phyloP scores from a whole-genome alignment of 805 yeast species.

The Saccharomycopsis javanensis region DNA sequence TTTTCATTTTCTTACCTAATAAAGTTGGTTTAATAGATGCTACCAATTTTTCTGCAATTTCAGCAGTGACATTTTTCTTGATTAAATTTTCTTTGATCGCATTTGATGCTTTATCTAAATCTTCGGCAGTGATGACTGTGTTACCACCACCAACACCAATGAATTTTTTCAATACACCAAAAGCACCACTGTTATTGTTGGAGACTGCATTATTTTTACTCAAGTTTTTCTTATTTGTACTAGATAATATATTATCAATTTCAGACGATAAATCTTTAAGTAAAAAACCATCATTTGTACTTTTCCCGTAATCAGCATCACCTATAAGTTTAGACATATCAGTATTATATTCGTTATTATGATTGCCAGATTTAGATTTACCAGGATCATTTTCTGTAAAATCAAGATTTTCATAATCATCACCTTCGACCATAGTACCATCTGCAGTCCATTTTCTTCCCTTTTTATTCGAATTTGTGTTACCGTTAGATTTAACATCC shows the following conservation, averaged over 20 bases:
- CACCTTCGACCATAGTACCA: conserved; percentile 13
- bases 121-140: conserved; percentile 50
- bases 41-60: conserved; percentile 67
- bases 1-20: conserved; percentile 61
- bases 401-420: conserved; percentile 10
- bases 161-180: conserved; percentile 49
- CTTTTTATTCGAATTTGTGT: conserved; percentile 2
- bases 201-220: neutral
- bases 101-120: conserved; percentile 53
- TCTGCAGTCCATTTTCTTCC: conserved; percentile 17
- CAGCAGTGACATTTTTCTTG: conserved; percentile 83
- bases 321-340: conserved; percentile 22
- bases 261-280: conserved; percentile 15
- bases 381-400: conserved; percentile 12
- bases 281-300: conserved; percentile 15
- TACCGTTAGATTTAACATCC: neutral
- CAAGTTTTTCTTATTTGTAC: conserved; percentile 1
- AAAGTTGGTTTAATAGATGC: conserved; percentile 61
- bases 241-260: conserved; percentile 15
- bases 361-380: neutral
- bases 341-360: conserved; percentile 16
- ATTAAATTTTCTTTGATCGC: conserved; percentile 69
- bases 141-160: conserved; percentile 48
- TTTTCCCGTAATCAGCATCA: conserved; percentile 17
- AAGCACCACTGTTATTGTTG: conserved; percentile 31